These are phyloP conservation scores for Alisma plantagoaquatica DNA, from an alignment of 106 monocot genomes.

Conservation along the genomic window DNA sequence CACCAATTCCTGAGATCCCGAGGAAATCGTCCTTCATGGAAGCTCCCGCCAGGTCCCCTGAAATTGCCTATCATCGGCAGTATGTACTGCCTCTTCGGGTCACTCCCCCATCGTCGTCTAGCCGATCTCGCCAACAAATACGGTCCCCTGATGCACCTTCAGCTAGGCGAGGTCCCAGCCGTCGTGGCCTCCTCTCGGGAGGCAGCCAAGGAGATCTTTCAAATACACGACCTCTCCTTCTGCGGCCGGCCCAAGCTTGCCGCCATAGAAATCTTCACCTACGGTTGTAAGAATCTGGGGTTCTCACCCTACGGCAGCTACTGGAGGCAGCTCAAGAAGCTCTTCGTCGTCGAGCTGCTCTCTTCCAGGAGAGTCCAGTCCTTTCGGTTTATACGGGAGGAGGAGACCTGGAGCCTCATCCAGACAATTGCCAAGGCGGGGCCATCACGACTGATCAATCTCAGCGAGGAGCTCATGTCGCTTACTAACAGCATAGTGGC, in stretches of 20 bases:
- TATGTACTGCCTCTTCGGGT: constrained; percentile 10
- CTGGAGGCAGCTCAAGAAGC: constrained; percentile 31
- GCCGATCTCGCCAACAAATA: neutral
- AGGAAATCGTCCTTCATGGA: neutral
- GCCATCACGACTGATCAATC: constrained; percentile 2
- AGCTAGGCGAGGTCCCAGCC: constrained; percentile 19
- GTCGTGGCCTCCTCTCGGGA: constrained; percentile 16
- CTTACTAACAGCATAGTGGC: constrained; percentile 9
- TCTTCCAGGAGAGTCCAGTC: constrained; percentile 19
- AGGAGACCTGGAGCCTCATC: constrained; percentile 12
- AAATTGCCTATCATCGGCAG: constrained; percentile 25
- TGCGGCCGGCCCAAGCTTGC: constrained; percentile 3
- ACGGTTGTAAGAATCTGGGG: constrained; percentile 9
- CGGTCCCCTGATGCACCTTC: constrained; percentile 25
- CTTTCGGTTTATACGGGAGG: constrained; percentile 17
- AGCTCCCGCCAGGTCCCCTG: constrained; percentile 14
- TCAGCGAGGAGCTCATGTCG: constrained; percentile 8
- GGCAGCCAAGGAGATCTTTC: constrained; percentile 14
- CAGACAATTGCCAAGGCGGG: constrained; percentile 2
- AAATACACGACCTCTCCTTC: constrained; percentile 24
- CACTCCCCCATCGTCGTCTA: constrained; percentile 13
- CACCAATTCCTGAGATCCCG: neutral
- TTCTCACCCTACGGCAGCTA: constrained; percentile 29
- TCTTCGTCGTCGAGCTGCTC: constrained; percentile 27
- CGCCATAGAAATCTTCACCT: neutral